phyloP scores from a whole-genome alignment of 1,139 yeast genomes.

The Eremothecium coryli region DNA sequence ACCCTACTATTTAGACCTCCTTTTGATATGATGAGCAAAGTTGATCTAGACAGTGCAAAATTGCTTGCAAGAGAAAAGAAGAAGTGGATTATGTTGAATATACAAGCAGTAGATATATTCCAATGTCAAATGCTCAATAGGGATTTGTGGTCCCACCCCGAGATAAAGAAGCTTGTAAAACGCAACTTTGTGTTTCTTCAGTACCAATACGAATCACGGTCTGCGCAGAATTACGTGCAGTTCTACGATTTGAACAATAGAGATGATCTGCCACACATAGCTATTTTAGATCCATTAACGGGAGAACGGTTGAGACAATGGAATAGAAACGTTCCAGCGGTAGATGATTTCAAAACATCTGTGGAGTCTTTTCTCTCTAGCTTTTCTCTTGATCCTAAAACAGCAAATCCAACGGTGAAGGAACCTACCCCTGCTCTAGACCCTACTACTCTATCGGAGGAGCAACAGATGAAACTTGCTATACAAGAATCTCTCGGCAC shows the following conservation, averaged over 20 bases:
- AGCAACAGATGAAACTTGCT: slow-evolving; percentile 76
- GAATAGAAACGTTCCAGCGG: slow-evolving; percentile 53
- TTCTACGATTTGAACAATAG: slow-evolving; percentile 51
- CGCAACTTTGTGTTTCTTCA: slow-evolving; percentile 72
- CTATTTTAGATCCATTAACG: slow-evolving; percentile 88
- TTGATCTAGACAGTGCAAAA: slow-evolving; percentile 66
- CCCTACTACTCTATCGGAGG: slow-evolving; percentile 63
- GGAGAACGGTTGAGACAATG: slow-evolving; percentile 80
- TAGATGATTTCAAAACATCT: slow-evolving; percentile 50
- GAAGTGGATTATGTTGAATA: slow-evolving; percentile 81
- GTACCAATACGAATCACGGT: slow-evolving; percentile 66
- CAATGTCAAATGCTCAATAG: slow-evolving; percentile 84
- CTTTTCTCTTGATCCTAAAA: slow-evolving; percentile 56
- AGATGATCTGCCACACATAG: slow-evolving; percentile 71
- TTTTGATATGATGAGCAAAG: slow-evolving; percentile 67
- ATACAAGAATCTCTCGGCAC: slow-evolving; percentile 52
- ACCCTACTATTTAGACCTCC: slow-evolving; percentile 89
- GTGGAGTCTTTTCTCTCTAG: slow-evolving; percentile 50
- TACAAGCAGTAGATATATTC: slow-evolving; percentile 79
- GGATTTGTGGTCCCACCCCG: slow-evolving; percentile 80
- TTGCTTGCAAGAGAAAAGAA: slow-evolving; percentile 48
- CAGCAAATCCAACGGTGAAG: slow-evolving; percentile 58
- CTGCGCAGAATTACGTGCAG: slow-evolving; percentile 60
- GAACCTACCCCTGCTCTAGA: slow-evolving; percentile 38
- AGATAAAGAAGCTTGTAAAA: slow-evolving; percentile 53